Percentiles rank a stretch among this genome's conserved stretches.
Conservation (phyloP, 192 early-diverging fungal species). For the Jimgerdemannia flammicorona region DNA sequence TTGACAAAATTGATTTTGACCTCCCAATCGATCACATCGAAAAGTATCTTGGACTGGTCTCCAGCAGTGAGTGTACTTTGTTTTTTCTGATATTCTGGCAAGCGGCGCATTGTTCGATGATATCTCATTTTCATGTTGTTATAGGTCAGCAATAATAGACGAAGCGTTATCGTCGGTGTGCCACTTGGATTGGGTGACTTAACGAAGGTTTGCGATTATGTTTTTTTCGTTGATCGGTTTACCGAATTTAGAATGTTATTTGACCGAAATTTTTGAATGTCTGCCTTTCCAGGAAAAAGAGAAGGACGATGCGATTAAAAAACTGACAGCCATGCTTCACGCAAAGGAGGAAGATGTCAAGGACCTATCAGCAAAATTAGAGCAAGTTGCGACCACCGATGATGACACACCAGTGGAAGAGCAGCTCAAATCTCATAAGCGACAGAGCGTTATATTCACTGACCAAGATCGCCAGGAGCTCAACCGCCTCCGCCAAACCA, state of each 20-base stretch:
- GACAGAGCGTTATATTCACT: background rate
- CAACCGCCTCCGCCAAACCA: background rate
- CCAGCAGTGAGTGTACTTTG: background rate
- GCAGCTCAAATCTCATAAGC: background rate
- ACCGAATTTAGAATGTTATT: background rate
- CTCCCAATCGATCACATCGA: conserved; percentile 37
- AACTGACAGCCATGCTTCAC: background rate
- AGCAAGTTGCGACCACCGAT: background rate
- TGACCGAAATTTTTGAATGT: too few relatives aligned
- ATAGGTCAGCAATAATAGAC: background rate
- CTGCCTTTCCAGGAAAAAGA: background rate
- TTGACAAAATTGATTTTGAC: conserved; percentile 82
- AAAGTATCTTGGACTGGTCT: background rate
- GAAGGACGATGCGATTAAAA: background rate
- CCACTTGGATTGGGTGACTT: background rate
- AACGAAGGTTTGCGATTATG: background rate
- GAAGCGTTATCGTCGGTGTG: background rate
- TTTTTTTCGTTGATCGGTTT: background rate
- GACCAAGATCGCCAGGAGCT: background rate
- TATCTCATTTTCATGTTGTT: background rate
- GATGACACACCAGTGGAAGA: background rate
- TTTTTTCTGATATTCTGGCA: background rate
- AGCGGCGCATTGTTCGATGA: background rate
- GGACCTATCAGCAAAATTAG: background rate
- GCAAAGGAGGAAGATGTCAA: background rate